Evolutionary conservation across 108 stramenopile genomes (phyloP), one percentile per base, ranked within the genome.

Genomic region (Schizochytrium sp.): DNA sequence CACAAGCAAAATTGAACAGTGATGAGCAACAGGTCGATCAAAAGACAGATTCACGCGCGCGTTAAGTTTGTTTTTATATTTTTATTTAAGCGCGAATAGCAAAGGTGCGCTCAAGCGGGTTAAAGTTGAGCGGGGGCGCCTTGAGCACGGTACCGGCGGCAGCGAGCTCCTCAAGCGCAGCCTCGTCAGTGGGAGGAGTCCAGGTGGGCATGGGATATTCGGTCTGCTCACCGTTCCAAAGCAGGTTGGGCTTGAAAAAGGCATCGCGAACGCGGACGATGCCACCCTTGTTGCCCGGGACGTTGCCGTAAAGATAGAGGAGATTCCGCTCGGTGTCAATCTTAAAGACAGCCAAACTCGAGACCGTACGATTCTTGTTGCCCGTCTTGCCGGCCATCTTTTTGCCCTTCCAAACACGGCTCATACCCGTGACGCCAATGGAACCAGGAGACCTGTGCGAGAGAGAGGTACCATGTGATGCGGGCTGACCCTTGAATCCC

Each of bases 351-450:
- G 93, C 87, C 55, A 98, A 89, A 87, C 97, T 98, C 88, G 98
- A 97, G 8, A 95, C 93, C 8, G 99, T 98, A 5, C 94, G 94
- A 5, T 94, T 90, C 12, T 96, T 94, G 25, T 88, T 89, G 8
- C 99, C 99, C 98, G 98, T 98, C 10, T 96, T 94, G 8, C 99
- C 99, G 5, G 99, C 94, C 99, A 99, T 99, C 90, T 99, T 99
- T 95, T 98, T 98, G 21, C 96, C 98, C 93, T 99, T 99, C 90
- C 97, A 98, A 4, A 99, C 99, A 58, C 95, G 92, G 51, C 99
- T 98, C 5, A 97, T 97, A 91, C 96, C 97, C 89, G 87, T 97
- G 96, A 92, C 96, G 0, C 92, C 92, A 57, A 95, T 97, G 44
- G 95, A 95, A 44, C 98, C 97, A 44, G 94, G 92, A 23, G 94